phyloP scores from a whole-genome alignment of 2,329 filamentous ascomycete genomes.

The Chrysosporium queenslandicum region DNA sequence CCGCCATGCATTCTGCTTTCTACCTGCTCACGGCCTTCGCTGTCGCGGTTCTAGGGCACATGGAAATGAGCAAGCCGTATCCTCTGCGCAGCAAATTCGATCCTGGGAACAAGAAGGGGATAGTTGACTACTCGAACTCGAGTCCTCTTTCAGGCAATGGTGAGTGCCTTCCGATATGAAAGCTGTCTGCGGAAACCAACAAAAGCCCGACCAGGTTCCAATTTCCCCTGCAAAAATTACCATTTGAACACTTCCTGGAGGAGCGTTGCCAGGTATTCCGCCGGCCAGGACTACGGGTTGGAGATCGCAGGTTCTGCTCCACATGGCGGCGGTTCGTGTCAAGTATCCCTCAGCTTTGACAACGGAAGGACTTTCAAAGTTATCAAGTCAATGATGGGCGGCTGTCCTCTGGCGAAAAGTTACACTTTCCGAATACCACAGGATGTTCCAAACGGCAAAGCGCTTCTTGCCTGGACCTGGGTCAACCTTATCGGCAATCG shows the following conservation, averaged over 20 bases:
- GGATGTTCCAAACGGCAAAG: conserved; percentile 51
- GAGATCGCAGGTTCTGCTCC: conserved; percentile 52
- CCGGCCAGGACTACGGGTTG: conserved; percentile 55
- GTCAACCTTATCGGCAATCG: conserved; percentile 51
- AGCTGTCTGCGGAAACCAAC: too few relatives aligned
- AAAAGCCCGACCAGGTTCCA: conserved; percentile 19
- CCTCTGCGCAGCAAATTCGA: conserved; percentile 6
- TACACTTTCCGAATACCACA: conserved; percentile 59
- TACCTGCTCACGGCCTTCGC: too few relatives aligned
- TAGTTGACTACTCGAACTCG: too few relatives aligned
- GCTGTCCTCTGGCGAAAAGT: conserved; percentile 37
- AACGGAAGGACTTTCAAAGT: conserved; percentile 60
- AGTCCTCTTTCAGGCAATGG: too few relatives aligned
- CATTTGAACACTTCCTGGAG: conserved; percentile 42
- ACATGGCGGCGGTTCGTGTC: conserved; percentile 65
- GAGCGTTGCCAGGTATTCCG: conserved; percentile 51
- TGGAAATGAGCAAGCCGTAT: conserved; percentile 10
- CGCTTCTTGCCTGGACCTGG: conserved; percentile 66
- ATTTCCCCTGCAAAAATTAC: conserved; percentile 70
- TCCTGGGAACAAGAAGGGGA: background rate
- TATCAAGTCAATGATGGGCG: conserved; percentile 53
- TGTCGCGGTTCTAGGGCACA: conserved; percentile 1
- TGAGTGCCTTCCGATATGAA: too few relatives aligned
- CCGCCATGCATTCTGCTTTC: too few relatives aligned
- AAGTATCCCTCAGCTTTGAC: conserved; percentile 65